A percentile compares a stretch with the other conserved stretches of the same genome.
Conservation (phyloP, 805 yeast genomes). For the Ogataea sp. region DNA sequence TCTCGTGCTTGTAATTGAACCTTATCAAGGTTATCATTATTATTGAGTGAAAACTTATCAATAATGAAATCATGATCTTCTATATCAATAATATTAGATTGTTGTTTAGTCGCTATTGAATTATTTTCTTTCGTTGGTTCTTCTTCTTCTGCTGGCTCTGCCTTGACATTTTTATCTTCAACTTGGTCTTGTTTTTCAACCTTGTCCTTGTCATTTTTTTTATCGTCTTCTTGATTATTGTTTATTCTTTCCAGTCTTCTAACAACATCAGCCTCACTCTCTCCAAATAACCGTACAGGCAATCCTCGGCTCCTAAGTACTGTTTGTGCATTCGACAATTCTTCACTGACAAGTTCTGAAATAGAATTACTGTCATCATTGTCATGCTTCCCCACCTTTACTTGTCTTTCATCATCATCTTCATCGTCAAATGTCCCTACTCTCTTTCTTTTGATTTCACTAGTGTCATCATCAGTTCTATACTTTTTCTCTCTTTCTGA, state of each 20-base stretch:
- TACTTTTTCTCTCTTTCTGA: background rate
- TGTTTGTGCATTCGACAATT: slow-evolving; percentile 4
- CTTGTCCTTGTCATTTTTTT: slow-evolving; percentile 1
- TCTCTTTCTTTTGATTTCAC: background rate
- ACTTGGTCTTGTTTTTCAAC: no score
- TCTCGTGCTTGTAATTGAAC: slow-evolving; percentile 35
- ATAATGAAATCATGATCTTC: slow-evolving; percentile 5
- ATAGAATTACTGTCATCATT: background rate
- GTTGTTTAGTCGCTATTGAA: no score
- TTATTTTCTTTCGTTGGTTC: no score
- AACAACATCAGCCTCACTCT: slow-evolving; percentile 10
- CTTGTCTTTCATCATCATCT: background rate
- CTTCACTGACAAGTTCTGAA: no score
- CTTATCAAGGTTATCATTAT: slow-evolving; percentile 21
- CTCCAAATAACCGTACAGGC: slow-evolving; percentile 13
- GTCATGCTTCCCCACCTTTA: background rate
- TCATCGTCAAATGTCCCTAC: background rate
- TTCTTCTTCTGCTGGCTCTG: no score
- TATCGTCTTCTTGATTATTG: background rate
- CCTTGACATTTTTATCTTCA: no score
- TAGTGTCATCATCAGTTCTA: no score
- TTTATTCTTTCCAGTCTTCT: slow-evolving; percentile 7
- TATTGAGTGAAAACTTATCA: slow-evolving; percentile 26
- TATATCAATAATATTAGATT: no score
- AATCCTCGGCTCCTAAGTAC: slow-evolving; percentile 6